Evolutionary conservation across 495 filamentous ascomycete species (phyloP).

Genomic region (Aspergillus sclerotioniger): DNA sequence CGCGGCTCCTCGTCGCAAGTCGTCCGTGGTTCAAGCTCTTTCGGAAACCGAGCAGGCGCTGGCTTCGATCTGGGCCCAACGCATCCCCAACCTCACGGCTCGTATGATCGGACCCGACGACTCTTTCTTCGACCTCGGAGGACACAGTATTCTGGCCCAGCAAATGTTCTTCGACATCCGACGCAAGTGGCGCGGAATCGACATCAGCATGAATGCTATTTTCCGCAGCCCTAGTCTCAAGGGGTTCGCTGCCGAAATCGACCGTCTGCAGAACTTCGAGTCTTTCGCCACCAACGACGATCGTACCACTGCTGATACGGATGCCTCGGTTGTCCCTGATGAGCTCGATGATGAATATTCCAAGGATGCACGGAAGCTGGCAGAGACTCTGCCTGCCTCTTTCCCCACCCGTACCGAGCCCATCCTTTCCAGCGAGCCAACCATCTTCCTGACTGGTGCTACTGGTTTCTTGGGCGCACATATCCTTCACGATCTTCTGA

Average conservation of each 20-base stretch:
- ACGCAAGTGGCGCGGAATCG: conserved; percentile 59
- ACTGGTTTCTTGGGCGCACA: conserved; percentile 91
- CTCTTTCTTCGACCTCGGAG: conserved; percentile 85
- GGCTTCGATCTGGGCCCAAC: conserved; percentile 63
- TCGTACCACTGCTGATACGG: conserved; percentile 26
- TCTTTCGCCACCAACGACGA: conserved; percentile 32
- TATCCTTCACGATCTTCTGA: conserved; percentile 71
- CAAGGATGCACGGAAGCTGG: conserved; percentile 61
- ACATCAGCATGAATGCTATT: conserved; percentile 74
- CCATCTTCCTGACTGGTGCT: conserved; percentile 82
- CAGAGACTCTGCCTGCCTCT: conserved; percentile 44
- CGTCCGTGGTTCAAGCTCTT: conserved; percentile 40
- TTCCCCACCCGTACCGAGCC: conserved; percentile 29
- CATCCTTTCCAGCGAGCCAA: conserved; percentile 41
- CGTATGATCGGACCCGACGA: conserved; percentile 63
- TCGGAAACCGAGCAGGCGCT: conserved; percentile 66
- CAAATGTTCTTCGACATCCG: conserved; percentile 73
- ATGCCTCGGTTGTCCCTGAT: conserved; percentile 16
- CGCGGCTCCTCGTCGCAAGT: conserved; percentile 36
- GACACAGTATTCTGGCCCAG: conserved; percentile 84
- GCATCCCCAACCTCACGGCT: conserved; percentile 51
- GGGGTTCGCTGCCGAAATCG: conserved; percentile 72
- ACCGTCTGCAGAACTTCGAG: conserved; percentile 51
- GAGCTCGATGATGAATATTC: conserved; percentile 61
- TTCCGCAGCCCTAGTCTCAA: conserved; percentile 73